Evolutionary conservation across 202 grass and related monocot genomes (phyloP).

Genomic region (Setaria viridis): DNA sequence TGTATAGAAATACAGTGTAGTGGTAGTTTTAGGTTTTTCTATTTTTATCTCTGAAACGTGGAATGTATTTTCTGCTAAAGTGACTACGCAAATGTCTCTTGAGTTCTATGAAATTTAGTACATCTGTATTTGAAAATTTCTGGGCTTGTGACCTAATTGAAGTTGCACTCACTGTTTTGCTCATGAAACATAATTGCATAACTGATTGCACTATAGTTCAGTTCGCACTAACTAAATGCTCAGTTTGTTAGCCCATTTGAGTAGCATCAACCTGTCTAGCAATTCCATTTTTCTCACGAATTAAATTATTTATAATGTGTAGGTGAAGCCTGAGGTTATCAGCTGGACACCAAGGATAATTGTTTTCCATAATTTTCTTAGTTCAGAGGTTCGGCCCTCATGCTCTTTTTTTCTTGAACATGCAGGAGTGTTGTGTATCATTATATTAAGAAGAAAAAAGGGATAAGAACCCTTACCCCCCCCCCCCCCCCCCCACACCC

Average conservation of each 20-base stretch:
- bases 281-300: neutral
- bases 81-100: neutral
- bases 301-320: slow-evolving; percentile 32
- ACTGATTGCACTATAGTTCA: neutral
- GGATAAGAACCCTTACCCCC: too few species aligned
- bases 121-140: neutral
- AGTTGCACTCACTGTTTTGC: neutral
- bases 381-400: slow-evolving; percentile 64
- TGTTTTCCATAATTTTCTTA: slow-evolving; percentile 93
- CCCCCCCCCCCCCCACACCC: too few species aligned
- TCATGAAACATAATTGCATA: neutral
- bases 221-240: neutral
- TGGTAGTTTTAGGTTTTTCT: neutral
- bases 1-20: neutral
- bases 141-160: neutral
- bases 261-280: neutral
- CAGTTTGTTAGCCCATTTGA: neutral
- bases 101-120: neutral
- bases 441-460: too few species aligned
- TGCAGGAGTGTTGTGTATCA: too few species aligned
- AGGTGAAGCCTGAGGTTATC: slow-evolving; percentile 96
- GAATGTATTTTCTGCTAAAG: neutral
- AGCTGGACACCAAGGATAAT: slow-evolving; percentile 85
- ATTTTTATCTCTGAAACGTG: neutral
- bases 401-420: neutral